A percentile compares a stretch with the other conserved stretches of the same genome.
phyloP scores from a whole-genome alignment of 139 green algal genomes.

The Spirogloea muscicola region DNA sequence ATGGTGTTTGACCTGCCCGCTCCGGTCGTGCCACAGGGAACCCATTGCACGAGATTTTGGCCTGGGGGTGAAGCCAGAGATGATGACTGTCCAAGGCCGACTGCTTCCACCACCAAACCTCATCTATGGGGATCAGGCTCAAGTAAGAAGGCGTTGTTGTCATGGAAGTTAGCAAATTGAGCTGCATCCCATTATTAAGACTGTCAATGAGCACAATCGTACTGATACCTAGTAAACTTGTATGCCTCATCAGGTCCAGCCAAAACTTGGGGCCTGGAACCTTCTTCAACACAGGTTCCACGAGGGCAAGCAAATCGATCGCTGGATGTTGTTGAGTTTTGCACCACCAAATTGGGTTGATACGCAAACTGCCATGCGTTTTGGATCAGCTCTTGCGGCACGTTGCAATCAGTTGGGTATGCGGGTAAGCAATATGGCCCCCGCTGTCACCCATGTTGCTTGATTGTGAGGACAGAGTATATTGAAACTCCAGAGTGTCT shows the following conservation, averaged over 20 bases:
- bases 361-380: too few relatives aligned
- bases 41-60: constrained; percentile 27
- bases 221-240: not conserved
- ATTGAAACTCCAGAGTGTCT: too few relatives aligned
- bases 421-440: too few relatives aligned
- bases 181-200: too few relatives aligned
- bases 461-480: too few relatives aligned
- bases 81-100: not conserved
- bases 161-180: not conserved
- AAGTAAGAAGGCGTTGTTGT: not conserved
- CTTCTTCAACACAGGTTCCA: not conserved
- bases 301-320: not conserved
- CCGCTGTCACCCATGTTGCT: too few relatives aligned
- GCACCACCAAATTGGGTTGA: not conserved
- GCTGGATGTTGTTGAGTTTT: not conserved
- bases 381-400: not conserved
- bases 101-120: not conserved
- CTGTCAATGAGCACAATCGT: too few relatives aligned
- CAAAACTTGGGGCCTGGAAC: not conserved
- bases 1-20: too few relatives aligned
- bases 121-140: not conserved
- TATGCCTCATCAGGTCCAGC: not conserved
- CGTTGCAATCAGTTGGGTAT: constrained; percentile 1
- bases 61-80: not conserved
- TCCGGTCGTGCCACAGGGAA: too few relatives aligned